phyloP scores from a whole-genome alignment of 768 basidiomycete genomes.

The Xanthoconium purpureum region DNA sequence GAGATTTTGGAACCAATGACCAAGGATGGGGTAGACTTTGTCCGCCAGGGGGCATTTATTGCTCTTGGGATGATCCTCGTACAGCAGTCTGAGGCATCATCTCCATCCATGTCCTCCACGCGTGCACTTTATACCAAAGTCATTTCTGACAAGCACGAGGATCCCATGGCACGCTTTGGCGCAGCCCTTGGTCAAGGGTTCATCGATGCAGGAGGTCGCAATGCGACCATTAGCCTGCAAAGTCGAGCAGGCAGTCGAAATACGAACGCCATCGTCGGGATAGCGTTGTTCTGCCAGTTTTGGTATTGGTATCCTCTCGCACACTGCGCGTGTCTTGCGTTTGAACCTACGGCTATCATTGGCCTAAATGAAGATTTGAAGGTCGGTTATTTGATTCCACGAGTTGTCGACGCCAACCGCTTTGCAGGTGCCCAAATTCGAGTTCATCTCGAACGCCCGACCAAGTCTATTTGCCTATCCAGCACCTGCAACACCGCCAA shows the following conservation, averaged over 20 bases:
- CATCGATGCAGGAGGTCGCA: slow-evolving; percentile 96
- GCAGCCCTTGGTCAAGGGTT: slow-evolving; percentile 94
- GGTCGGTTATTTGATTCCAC: slow-evolving; percentile 40
- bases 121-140: slow-evolving; percentile 89
- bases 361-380: slow-evolving; percentile 84
- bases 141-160: slow-evolving; percentile 94
- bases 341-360: slow-evolving; percentile 94
- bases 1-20: slow-evolving; percentile 98
- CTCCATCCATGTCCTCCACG: slow-evolving; percentile 74
- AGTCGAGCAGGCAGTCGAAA: slow-evolving; percentile 91
- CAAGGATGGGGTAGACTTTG: slow-evolving; percentile 96
- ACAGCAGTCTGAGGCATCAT: slow-evolving; percentile 90
- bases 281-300: slow-evolving; percentile 97
- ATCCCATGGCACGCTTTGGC: slow-evolving; percentile 97
- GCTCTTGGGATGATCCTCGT: slow-evolving; percentile 96
- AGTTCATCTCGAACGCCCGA: slow-evolving; percentile 84
- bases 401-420: slow-evolving; percentile 1
- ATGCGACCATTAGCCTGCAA: slow-evolving; percentile 91
- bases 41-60: slow-evolving; percentile 95
- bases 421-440: slow-evolving; percentile 86
- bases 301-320: slow-evolving; percentile 99
- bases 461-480: slow-evolving; percentile 95
- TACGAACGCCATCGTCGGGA: slow-evolving; percentile 94
- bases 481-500: slow-evolving; percentile 76
- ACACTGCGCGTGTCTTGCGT: slow-evolving; percentile 87